Evolutionary conservation across 345 rosid genomes (phyloP).

Genomic region (Euphorbia peplus): DNA sequence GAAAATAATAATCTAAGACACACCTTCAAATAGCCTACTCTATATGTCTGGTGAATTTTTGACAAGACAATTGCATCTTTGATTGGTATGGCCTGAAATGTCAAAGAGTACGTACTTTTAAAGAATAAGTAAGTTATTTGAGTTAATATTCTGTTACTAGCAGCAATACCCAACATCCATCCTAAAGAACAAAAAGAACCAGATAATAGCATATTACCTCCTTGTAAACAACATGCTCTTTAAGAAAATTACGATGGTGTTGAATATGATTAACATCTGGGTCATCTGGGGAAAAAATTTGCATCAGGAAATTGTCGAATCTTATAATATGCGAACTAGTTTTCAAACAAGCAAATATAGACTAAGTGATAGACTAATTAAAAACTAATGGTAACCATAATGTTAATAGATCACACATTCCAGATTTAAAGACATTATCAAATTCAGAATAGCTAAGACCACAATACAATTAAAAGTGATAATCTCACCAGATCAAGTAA

Average conservation of each 20-base stretch:
- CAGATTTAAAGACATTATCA: not conserved
- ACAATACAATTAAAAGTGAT: not conserved
- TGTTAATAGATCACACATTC: not conserved
- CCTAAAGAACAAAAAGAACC: not conserved
- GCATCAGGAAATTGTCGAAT: constrained; percentile 7
- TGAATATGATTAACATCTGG: constrained; percentile 59
- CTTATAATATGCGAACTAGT: not conserved
- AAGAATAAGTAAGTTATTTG: constrained; percentile 9
- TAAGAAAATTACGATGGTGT: constrained; percentile 67
- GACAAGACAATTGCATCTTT: constrained; percentile 62
- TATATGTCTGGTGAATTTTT: constrained; percentile 82
- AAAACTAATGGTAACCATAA: not conserved
- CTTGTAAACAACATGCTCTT: constrained; percentile 71
- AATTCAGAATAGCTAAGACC: not conserved
- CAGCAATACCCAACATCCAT: constrained; percentile 11
- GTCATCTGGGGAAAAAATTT: constrained; percentile 58
- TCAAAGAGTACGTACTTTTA: not conserved
- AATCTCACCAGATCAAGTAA: not conserved
- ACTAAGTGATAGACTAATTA: not conserved
- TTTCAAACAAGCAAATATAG: not conserved
- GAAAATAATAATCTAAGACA: constrained; percentile 19
- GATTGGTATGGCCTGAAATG: constrained; percentile 70
- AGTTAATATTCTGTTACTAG: not conserved
- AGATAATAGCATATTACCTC: constrained; percentile 53
- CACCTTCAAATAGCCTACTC: constrained; percentile 89